Base-by-base conservation (phyloP, 345 rosid species). In the Eucalyptus curtisii region DNA sequence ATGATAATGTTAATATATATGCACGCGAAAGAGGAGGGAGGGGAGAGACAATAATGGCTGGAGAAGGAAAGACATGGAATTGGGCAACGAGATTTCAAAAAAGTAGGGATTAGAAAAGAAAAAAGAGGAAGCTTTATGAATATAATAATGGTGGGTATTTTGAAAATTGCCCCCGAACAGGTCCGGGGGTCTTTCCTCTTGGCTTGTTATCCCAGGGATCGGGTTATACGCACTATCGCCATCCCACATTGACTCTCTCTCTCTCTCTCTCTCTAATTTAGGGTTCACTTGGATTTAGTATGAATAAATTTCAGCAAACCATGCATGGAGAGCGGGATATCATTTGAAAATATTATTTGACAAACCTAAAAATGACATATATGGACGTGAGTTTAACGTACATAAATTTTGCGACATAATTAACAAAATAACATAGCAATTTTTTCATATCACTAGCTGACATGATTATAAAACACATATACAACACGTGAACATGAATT, bases 31-130 rank as follows among this genome's bases (percentile, higher is more conserved):
- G 47, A 61, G 84, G 13, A 88, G 86, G 61, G 40, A 76, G 89
- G 49, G 86, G 82, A 40, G 82, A 88, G 89, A 88, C 86, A 50
- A 49, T 88, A 88, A 88, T 88, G 86, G 87, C 89, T 88, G 89
- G 89, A 88, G 89, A 33, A 82, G 88, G 27, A 66, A 68, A 87
- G 80, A 80, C 84, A 64, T 68, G 48, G 88, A 87, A 33, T 37
- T 76, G 47, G 82, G 82, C 47, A 76, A 76, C 47, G 80, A 52
- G 88, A 87, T 87, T 64, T 87, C 88, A 87, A 87, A 87, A 87
- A 68, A 30, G 81, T n/a, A 61, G 81, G 40, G 81, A 87, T 40
- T 76, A 9, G 59, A 86, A 86, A 55, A 44, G 37, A 7, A 48
- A 68, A 87, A 87, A 9, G 49, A 30, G 15, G 84, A 48, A 87